phyloP scores from a whole-genome alignment of 1,284 basidiomycete species.

The Pseudozyma thailandica region DNA sequence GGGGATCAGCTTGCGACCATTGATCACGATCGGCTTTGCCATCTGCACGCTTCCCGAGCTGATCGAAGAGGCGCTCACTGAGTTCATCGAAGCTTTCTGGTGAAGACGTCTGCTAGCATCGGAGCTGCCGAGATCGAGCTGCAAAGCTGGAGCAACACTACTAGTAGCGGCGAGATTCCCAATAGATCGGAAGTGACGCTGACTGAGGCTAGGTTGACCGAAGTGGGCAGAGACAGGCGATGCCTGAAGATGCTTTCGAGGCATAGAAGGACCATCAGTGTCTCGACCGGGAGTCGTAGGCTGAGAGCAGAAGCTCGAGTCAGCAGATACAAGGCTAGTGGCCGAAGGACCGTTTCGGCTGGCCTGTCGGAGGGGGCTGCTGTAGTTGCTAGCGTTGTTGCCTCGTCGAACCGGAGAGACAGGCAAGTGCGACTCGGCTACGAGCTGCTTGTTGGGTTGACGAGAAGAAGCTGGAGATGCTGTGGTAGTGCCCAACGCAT shows the following conservation, averaged over 20 bases:
- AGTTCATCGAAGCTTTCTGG: constrained; percentile 25
- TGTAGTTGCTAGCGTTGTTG: constrained; percentile 6
- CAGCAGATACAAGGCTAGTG: constrained; percentile 29
- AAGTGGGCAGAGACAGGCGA: constrained; percentile 23
- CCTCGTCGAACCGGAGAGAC: constrained; percentile 15
- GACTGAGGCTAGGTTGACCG: constrained; percentile 6
- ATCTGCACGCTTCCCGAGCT: constrained; percentile 25
- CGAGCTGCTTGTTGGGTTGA: constrained; percentile 11
- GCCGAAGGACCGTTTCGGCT: constrained; percentile 11
- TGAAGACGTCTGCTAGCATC: constrained; percentile 15
- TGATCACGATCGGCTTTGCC: constrained; percentile 32
- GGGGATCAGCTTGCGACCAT: constrained; percentile 40
- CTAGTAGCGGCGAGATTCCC: neutral
- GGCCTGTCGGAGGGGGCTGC: constrained; percentile 24
- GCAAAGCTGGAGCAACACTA: constrained; percentile 12
- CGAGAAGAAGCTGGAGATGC: constrained; percentile 32
- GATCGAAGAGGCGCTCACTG: constrained; percentile 27
- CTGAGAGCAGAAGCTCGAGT: constrained; percentile 35
- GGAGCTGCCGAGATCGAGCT: constrained; percentile 15
- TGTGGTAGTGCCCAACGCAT: neutral
- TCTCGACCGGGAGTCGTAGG: constrained; percentile 24
- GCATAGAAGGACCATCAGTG: neutral
- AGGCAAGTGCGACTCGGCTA: neutral
- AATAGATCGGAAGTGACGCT: constrained; percentile 14
- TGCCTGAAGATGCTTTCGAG: constrained; percentile 14